phyloP scores from a whole-genome alignment of 2,329 filamentous ascomycete species.

The Trichoderma simmonsii region DNA sequence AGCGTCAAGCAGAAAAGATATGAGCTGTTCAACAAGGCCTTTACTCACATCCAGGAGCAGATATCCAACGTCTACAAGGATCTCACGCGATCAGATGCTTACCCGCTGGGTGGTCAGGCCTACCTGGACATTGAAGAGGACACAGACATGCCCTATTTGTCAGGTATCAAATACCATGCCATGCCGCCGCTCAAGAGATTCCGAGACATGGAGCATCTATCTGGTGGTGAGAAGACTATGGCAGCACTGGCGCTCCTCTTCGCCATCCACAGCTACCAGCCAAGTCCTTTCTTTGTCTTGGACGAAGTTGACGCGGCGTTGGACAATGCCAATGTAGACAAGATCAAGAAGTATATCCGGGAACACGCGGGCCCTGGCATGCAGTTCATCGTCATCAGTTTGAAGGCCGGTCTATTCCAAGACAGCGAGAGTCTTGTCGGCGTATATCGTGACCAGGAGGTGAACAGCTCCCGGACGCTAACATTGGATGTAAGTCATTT shows the following conservation, averaged over 20 bases:
- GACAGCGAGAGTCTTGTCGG: conserved; percentile 94
- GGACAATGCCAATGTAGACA: conserved; percentile 96
- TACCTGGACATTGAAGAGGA: conserved; percentile 93
- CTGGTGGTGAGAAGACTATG: conserved; percentile 98
- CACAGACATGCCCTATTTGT: conserved; percentile 91
- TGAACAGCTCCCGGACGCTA: conserved; percentile 86
- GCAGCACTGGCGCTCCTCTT: conserved; percentile 94
- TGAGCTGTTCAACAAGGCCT: conserved; percentile 92
- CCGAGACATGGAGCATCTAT: conserved; percentile 97
- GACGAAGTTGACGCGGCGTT: conserved; percentile 97
- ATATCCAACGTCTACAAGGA: conserved; percentile 94
- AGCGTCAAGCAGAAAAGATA: conserved; percentile 77
- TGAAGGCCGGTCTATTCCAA: conserved; percentile 95
- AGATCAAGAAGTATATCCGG: conserved; percentile 93
- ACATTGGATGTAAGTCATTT: conserved; percentile 82
- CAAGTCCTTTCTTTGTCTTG: conserved; percentile 93
- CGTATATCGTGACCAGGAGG: conserved; percentile 90
- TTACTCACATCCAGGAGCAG: conserved; percentile 90
- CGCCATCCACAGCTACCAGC: conserved; percentile 94
- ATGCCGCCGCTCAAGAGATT: conserved; percentile 99
- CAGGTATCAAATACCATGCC: conserved; percentile 95
- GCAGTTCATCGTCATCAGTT: conserved; percentile 97
- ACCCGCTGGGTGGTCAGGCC: conserved; percentile 82
- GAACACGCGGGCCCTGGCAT: conserved; percentile 94
- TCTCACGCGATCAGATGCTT: conserved; percentile 84